These are phyloP conservation scores for Volutella citrinella DNA, from an alignment of 2,329 filamentous ascomycete species.

Conservation along the genomic window DNA sequence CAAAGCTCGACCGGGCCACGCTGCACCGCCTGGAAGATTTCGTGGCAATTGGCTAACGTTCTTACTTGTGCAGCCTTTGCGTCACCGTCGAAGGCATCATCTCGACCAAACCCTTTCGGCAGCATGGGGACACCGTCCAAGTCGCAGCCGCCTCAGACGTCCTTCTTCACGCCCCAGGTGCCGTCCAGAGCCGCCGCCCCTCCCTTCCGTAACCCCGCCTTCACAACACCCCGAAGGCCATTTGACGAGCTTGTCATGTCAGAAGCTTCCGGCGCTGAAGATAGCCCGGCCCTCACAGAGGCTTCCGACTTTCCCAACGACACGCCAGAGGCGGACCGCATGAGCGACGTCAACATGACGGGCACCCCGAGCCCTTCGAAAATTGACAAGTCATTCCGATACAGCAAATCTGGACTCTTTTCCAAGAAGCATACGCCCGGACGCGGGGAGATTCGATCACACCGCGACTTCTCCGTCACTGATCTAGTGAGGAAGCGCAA, in stretches of 20 bases:
- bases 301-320: slow-evolving; percentile 51
- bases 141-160: slow-evolving; percentile 39
- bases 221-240: slow-evolving; percentile 60
- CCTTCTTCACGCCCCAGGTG: slow-evolving; percentile 44
- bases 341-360: slow-evolving; percentile 40
- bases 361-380: slow-evolving; percentile 45
- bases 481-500: slow-evolving; percentile 54
- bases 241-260: slow-evolving; percentile 52
- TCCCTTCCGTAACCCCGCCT: slow-evolving; percentile 61
- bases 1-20: no score
- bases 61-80: slow-evolving; percentile 31
- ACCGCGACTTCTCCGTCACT: slow-evolving; percentile 33
- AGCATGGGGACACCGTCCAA: slow-evolving; percentile 39
- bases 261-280: slow-evolving; percentile 56
- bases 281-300: slow-evolving; percentile 59
- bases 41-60: slow-evolving; percentile 19
- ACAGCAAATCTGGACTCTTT: slow-evolving; percentile 37
- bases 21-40: no score
- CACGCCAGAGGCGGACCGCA: slow-evolving; percentile 50
- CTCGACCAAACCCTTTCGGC: slow-evolving; percentile 34
- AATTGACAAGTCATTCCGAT: slow-evolving; percentile 44
- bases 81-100: slow-evolving; percentile 35
- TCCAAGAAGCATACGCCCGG: slow-evolving; percentile 48
- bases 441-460: slow-evolving; percentile 60
- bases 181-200: slow-evolving; percentile 42